Evolutionary conservation across 306 rosid genomes (phyloP).

Genomic region (Dalbergia oliveri): DNA sequence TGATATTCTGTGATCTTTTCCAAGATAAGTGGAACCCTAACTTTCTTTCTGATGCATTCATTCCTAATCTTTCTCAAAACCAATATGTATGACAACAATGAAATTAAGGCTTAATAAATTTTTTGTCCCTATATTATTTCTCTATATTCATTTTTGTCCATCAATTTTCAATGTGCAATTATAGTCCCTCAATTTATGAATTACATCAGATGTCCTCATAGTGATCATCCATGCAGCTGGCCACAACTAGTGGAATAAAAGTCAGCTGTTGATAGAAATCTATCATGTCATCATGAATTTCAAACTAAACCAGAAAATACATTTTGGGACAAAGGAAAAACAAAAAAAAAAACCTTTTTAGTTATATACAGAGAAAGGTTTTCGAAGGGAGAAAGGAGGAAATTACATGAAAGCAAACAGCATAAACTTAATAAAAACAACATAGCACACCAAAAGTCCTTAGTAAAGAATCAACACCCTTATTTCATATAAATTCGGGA

Average conservation of each 20-base stretch:
- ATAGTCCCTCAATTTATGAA: constrained; percentile 27
- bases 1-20: not conserved
- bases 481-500: constrained; percentile 10
- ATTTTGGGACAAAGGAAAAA: constrained; percentile 11
- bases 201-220: constrained; percentile 18
- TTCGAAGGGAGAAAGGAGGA: constrained; percentile 19
- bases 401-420: not conserved
- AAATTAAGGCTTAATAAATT: not conserved
- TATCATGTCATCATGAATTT: constrained; percentile 6
- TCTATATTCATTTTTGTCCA: constrained; percentile 1
- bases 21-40: not conserved
- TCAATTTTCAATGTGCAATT: constrained; percentile 10
- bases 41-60: not conserved
- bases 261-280: not conserved
- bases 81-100: constrained; percentile 7
- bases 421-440: constrained; percentile 22
- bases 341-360: not conserved
- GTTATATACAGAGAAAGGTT: constrained; percentile 13
- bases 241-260: not conserved
- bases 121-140: constrained; percentile 1
- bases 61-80: not conserved
- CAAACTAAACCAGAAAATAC: constrained; percentile 22
- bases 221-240: not conserved
- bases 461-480: constrained; percentile 4
- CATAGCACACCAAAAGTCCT: not conserved